Percentiles rank a stretch among this genome's conserved stretches.
Evolutionary conservation across 805 yeast genomes (phyloP).

Genomic region (Sugiyamaella lignohabitans): DNA sequence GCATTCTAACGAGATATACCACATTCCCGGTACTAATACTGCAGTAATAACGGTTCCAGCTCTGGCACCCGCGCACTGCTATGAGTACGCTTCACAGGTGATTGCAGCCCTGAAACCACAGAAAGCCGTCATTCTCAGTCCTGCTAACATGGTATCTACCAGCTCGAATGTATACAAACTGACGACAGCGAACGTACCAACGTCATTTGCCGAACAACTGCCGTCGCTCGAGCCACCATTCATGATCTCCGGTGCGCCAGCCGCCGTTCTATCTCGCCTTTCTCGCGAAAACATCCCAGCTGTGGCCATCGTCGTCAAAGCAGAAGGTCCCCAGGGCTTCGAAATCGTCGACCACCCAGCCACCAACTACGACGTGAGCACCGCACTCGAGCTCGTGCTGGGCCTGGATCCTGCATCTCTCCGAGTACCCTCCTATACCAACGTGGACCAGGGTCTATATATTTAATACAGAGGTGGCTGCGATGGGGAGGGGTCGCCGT

Average conservation of each 20-base stretch:
- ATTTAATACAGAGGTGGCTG: too few relatives aligned
- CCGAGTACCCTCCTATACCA: not conserved
- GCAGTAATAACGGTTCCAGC: not conserved
- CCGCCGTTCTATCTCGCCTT: slow-evolving; percentile 27
- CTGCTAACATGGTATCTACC: slow-evolving; percentile 15
- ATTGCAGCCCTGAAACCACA: slow-evolving; percentile 12
- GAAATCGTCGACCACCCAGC: slow-evolving; percentile 23
- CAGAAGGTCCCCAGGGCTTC: slow-evolving; percentile 30
- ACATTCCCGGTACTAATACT: not conserved
- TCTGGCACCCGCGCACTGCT: slow-evolving; percentile 14
- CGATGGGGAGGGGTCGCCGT: too few relatives aligned
- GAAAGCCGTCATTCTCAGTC: slow-evolving; percentile 11
- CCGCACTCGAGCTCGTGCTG: slow-evolving; percentile 7
- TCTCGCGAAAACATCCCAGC: slow-evolving; percentile 20
- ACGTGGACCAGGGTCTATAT: not conserved
- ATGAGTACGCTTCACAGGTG: slow-evolving; percentile 13
- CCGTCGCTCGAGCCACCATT: slow-evolving; percentile 28
- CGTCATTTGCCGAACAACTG: slow-evolving; percentile 1
- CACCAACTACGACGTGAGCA: slow-evolving; percentile 3
- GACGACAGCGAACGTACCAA: slow-evolving; percentile 6
- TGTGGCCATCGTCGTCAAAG: slow-evolving; percentile 24
- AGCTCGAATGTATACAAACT: slow-evolving; percentile 13
- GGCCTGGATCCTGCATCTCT: not conserved
- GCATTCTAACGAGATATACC: slow-evolving; percentile 4
- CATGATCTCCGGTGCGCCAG: slow-evolving; percentile 28